Evolutionary conservation across 441 rosid species (phyloP).

Genomic region (Euphorbia celastroides): DNA sequence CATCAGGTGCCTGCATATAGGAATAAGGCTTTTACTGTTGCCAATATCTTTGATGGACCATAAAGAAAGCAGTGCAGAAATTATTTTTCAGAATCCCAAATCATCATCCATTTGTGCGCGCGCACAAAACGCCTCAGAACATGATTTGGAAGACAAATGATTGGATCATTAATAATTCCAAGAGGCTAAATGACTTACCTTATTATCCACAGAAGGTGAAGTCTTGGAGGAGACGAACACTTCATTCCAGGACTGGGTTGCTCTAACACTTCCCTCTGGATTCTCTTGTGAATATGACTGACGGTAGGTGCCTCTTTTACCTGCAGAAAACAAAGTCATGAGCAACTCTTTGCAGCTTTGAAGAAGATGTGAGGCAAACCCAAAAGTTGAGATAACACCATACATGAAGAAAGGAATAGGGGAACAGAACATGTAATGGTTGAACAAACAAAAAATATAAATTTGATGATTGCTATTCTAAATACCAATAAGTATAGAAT

Average conservation of each 20-base stretch:
- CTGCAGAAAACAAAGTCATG: slow-evolving; percentile 34
- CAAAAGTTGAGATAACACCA: neutral
- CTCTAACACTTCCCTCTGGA: slow-evolving; percentile 31
- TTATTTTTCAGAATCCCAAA: neutral
- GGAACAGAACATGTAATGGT: neutral
- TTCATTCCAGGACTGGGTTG: slow-evolving; percentile 49
- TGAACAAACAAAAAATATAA: neutral
- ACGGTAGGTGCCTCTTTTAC: slow-evolving; percentile 30
- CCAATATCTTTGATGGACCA: slow-evolving; percentile 5
- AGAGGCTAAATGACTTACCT: slow-evolving; percentile 31
- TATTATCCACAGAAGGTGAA: slow-evolving; percentile 30
- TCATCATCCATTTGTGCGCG: neutral
- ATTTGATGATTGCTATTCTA: neutral
- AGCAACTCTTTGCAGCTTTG: slow-evolving; percentile 16
- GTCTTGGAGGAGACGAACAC: slow-evolving; percentile 36
- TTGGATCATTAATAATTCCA: neutral
- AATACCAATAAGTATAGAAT: neutral
- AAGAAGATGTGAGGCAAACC: neutral
- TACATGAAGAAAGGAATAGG: neutral
- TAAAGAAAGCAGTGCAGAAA: slow-evolving; percentile 7
- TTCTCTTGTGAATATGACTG: slow-evolving; percentile 17
- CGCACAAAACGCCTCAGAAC: too few relatives aligned
- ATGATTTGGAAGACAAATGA: neutral
- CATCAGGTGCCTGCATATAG: slow-evolving; percentile 25
- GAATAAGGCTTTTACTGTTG: slow-evolving; percentile 40